Base-by-base conservation (phyloP, 2,329 filamentous ascomycete genomes). In the Arthrobotrys entomopaga region DNA sequence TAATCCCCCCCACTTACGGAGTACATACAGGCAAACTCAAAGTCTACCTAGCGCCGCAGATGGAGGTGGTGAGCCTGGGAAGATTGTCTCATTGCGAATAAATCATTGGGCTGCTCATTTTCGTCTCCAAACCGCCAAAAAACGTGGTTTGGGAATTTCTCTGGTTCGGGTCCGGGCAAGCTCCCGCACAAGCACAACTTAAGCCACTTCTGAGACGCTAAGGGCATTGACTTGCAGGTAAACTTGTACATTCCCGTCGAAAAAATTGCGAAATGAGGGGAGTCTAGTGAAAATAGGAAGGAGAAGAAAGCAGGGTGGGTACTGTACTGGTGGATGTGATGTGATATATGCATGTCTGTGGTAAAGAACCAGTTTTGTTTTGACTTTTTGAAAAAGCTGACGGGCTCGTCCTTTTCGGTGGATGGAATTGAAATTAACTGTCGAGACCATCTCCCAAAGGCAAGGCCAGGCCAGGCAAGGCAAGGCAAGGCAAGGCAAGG, bases 91-190 rank as follows among this genome's bases (percentile, higher is more conserved):
- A 65, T 29, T 24, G 42, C 38, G 50, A 63, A 46, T 60, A 56
- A 42, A 53, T 60, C 57, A 64, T 65, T 65, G 69, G 60, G 26
- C 58, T 73, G 56, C 57, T 40, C 29, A 34, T 56, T 38, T 73
- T 73, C 69, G 69, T 65, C 69, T 65, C 61, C 69, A 50, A 49
- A 73, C 49, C 60, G 40, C 38, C 49, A 52, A 56, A 73, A 73
- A 73, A 73, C 69, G 69, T 73, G 69, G 69, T 50, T 53, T 58
- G 59, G 61, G 57, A 73, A 65, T 20, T 34, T 54, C 57, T 73
- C 43, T 73, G 69, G 69, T 66, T 49, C 50, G 69, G 69, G 64
- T 65, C 56, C 69, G 69, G 69, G 52, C 63, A 73, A 34, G 54
- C 59, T 73, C 69, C 69, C 61, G 69, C 64, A 46, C 69, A 40